Base-by-base conservation (phyloP, 805 yeast genomes). In the Millerozyma acaciae region DNA sequence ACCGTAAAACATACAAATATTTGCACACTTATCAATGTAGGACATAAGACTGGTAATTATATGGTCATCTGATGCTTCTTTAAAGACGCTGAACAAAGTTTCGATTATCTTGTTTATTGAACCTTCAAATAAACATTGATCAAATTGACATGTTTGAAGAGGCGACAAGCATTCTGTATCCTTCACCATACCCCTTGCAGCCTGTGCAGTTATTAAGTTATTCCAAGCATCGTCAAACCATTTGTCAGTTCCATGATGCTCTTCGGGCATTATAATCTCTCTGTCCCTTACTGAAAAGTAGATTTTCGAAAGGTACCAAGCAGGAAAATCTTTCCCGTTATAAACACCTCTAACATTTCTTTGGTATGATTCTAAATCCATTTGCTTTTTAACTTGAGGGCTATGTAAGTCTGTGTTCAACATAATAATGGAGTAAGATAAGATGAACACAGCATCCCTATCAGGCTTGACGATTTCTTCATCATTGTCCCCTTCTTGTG, bases 251-350 rank as follows among this genome's bases (percentile, higher is more conserved):
- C 90, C 93, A 53, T 87, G 94, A 47, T 90, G 97, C 50, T 93
- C 98, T 50, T 93, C 97, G 0, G 98, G 97, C 89, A 94, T 85
- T 30, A 93, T 86, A 42, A 93, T 93, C 57, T 93, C 99, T 33
- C 83, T 75, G 35, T 81, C 85, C 40, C 77, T 73, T 35, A 93
- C 89, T 1, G 95, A 83, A 16, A 73, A 63, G 57, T 84, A 93
- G 16, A 90, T 87, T 42, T 75, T 83, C 39, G 80, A 78, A 40
- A 90, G 65, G 51, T 87, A 90, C 84, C 95, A 88, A 16, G 70
- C 71, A 3, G 94, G 90, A 62, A 84, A 89, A 57, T 89, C 93
- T 22, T 73, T 70, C 14, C 76, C 75, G 43, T 80, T 80, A 51
- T 80, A 80, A 16, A 87, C 83, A 5, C 95, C 95, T 42, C 85